Conservation (phyloP, 352 stramenopile species). For the Phytophthora aleatoria region DNA sequence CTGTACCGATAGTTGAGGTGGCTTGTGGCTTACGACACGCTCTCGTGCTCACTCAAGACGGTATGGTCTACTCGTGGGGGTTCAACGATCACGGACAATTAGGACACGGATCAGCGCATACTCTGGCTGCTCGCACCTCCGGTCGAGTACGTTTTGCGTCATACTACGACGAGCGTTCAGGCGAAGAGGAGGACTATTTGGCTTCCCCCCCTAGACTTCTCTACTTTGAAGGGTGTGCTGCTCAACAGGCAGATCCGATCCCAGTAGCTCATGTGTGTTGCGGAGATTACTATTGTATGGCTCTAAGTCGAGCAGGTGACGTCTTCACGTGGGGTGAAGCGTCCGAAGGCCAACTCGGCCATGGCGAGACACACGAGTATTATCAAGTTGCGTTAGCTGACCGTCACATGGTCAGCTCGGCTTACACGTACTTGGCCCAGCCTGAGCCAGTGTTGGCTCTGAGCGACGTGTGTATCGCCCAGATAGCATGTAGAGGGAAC, state of each 20-base stretch:
- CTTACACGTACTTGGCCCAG: conserved; percentile 68
- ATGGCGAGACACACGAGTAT: conserved; percentile 53
- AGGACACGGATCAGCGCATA: conserved; percentile 57
- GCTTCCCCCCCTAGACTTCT: conserved; percentile 48
- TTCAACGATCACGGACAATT: conserved; percentile 83
- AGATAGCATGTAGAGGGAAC: conserved; percentile 64
- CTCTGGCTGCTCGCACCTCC: conserved; percentile 48
- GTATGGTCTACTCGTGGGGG: conserved; percentile 75
- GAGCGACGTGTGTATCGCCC: conserved; percentile 42
- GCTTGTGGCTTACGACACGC: conserved; percentile 68
- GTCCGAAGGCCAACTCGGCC: conserved; percentile 72
- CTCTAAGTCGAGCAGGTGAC: conserved; percentile 60
- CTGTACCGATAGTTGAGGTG: conserved; percentile 6
- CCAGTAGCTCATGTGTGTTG: conserved; percentile 56
- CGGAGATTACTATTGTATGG: conserved; percentile 76
- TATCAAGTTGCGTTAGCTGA: conserved; percentile 75
- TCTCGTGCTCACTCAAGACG: conserved; percentile 51
- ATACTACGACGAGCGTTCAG: conserved; percentile 62
- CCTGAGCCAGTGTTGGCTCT: conserved; percentile 65
- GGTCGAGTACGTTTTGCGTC: conserved; percentile 38
- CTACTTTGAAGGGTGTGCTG: conserved; percentile 63
- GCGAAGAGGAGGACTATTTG: conserved; percentile 50
- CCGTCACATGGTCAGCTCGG: conserved; percentile 63
- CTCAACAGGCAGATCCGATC: conserved; percentile 72
- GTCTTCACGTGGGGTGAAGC: conserved; percentile 82